Conservation (phyloP, 768 basidiomycete genomes). For the Lentinula guzmanii region DNA sequence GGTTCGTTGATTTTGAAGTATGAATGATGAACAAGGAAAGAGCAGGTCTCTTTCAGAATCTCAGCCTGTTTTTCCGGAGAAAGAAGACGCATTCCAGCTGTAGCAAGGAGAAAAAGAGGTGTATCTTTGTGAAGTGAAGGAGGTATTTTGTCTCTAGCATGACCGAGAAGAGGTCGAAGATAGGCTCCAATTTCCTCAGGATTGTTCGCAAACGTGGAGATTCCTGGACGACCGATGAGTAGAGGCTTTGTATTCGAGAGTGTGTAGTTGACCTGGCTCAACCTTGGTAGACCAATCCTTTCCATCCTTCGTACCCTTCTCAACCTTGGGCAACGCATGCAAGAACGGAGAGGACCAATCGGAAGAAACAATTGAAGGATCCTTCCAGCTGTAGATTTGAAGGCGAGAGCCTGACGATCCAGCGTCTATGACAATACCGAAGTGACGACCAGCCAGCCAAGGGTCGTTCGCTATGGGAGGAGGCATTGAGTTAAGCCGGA, state of each 20-base stretch:
- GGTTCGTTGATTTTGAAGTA: conserved; percentile 69
- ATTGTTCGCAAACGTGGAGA: conserved; percentile 74
- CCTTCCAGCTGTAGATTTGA: conserved; percentile 96
- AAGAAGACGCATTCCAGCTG: conserved; percentile 94
- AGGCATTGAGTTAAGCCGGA: conserved; percentile 43
- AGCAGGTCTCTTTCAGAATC: conserved; percentile 73
- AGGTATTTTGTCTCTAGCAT: conserved; percentile 79
- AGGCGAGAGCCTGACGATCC: conserved; percentile 95
- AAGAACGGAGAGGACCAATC: conserved; percentile 47
- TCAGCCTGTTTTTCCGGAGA: conserved; percentile 58
- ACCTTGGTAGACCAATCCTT: conserved; percentile 89
- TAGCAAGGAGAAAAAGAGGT: conserved; percentile 90
- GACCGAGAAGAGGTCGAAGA: conserved; percentile 75
- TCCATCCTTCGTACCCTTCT: conserved; percentile 79
- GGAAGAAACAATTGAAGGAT: conserved; percentile 53
- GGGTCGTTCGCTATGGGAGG: conserved; percentile 65
- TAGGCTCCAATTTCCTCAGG: conserved; percentile 70
- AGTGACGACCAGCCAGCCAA: conserved; percentile 77
- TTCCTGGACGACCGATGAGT: conserved; percentile 42
- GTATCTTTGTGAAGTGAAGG: conserved; percentile 81
- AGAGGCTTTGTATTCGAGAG: not conserved
- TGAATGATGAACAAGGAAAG: conserved; percentile 68
- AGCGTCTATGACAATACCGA: conserved; percentile 96
- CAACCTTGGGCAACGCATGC: conserved; percentile 71
- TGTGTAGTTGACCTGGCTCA: conserved; percentile 73